Evolutionary conservation across 345 rosid species (phyloP).

Genomic region (Gynandropsis gynandra): DNA sequence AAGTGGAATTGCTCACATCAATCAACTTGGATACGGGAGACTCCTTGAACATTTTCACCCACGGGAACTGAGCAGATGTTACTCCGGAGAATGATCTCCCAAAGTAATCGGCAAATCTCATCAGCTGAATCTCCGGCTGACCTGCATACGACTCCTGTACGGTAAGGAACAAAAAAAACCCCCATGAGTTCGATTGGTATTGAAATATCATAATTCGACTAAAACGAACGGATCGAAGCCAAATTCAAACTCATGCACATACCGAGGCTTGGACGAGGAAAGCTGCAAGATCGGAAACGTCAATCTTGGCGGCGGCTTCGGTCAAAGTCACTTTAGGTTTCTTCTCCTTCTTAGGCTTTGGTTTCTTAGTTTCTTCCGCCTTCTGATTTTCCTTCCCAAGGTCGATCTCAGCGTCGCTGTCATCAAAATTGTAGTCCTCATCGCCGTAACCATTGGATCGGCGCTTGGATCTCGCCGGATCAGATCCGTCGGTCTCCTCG

Average conservation of each 20-base stretch:
- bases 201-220: constrained; percentile 8
- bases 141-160: constrained; percentile 39
- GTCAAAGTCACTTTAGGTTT: constrained; percentile 61
- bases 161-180: constrained; percentile 6
- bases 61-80: constrained; percentile 49
- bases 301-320: constrained; percentile 60
- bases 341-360: constrained; percentile 54
- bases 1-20: constrained; percentile 33
- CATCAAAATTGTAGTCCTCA: constrained; percentile 29
- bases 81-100: constrained; percentile 55
- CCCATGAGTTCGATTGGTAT: neutral
- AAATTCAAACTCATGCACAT: constrained; percentile 15
- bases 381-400: constrained; percentile 25
- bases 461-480: constrained; percentile 29
- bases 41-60: constrained; percentile 58
- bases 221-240: constrained; percentile 11
- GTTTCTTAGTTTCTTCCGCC: constrained; percentile 32
- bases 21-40: constrained; percentile 41
- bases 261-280: constrained; percentile 45
- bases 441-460: constrained; percentile 30
- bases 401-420: constrained; percentile 36
- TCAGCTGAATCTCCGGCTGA: constrained; percentile 55
- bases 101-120: constrained; percentile 62
- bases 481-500: constrained; percentile 16
- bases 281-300: constrained; percentile 41